Evolutionary conservation across 2,329 filamentous ascomycete species (phyloP).

Genomic region (Claviceps monticola): DNA sequence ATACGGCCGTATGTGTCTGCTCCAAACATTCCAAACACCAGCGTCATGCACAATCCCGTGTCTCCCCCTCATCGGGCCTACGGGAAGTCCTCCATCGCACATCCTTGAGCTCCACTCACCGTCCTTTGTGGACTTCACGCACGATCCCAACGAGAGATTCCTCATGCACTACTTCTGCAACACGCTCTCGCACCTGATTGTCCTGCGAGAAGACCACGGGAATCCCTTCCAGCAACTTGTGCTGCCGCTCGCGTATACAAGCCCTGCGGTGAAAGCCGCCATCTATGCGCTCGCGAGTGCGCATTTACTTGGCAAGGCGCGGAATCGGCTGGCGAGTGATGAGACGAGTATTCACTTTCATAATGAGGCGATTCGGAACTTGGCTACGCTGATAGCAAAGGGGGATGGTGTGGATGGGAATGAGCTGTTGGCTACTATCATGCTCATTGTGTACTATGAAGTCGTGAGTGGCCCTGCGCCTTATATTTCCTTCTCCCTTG

Average conservation of each 20-base stretch:
- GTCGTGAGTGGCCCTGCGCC: constrained; percentile 31
- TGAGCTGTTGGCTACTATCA: constrained; percentile 46
- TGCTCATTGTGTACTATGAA: constrained; percentile 50
- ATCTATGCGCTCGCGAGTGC: constrained; percentile 75
- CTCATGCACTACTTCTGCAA: constrained; percentile 51
- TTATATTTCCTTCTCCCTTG: neutral
- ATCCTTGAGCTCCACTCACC: constrained; percentile 38
- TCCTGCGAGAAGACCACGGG: constrained; percentile 47
- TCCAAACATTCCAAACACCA: neutral
- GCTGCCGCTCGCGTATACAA: constrained; percentile 42
- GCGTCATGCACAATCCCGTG: constrained; percentile 11
- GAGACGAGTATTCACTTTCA: constrained; percentile 47
- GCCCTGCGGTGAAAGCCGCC: constrained; percentile 58
- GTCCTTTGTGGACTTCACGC: constrained; percentile 42
- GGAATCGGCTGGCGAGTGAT: constrained; percentile 24
- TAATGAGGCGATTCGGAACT: constrained; percentile 42
- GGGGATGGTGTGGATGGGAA: constrained; percentile 36
- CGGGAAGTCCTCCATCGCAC: constrained; percentile 10
- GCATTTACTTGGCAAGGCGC: constrained; percentile 57
- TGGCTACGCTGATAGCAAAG: constrained; percentile 42
- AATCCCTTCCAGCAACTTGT: constrained; percentile 51
- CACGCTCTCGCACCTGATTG: constrained; percentile 49
- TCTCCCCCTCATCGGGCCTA: constrained; percentile 14
- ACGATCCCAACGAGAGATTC: constrained; percentile 36
- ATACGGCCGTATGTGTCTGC: neutral